Percentiles rank a stretch among this genome's conserved stretches.
Evolutionary conservation across 2,329 filamentous ascomycete genomes (phyloP).

Genomic region (Cercospora sp.): DNA sequence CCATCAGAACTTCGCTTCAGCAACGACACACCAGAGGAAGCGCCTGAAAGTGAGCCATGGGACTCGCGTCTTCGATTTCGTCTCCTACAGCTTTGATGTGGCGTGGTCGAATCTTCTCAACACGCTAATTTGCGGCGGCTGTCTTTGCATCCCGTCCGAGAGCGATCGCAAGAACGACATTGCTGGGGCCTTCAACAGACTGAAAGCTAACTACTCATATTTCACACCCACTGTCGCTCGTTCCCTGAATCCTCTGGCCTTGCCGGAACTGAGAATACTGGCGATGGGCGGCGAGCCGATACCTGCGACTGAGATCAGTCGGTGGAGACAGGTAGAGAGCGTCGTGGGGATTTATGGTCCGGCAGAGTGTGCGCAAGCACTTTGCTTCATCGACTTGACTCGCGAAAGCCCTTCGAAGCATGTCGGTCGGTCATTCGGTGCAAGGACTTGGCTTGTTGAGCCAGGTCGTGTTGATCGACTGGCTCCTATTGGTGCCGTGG

Average conservation of each 20-base stretch:
- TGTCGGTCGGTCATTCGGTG: conserved; percentile 14
- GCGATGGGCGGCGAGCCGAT: conserved; percentile 44
- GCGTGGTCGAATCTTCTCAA: conserved; percentile 22
- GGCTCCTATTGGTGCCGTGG: conserved; percentile 13
- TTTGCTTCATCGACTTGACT: conserved; percentile 8
- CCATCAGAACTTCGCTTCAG: conserved; percentile 17
- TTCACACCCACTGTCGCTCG: conserved; percentile 59
- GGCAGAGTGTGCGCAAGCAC: conserved; percentile 37
- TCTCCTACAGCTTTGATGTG: conserved; percentile 23
- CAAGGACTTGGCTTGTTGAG: conserved; percentile 17
- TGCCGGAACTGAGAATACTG: conserved; percentile 12
- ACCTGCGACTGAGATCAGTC: conserved; percentile 40
- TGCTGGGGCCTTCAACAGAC: conserved; percentile 40
- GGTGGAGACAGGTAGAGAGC: conserved; percentile 43
- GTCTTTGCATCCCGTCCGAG: conserved; percentile 23
- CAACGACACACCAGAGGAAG: conserved; percentile 5
- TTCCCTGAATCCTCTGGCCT: conserved; percentile 41
- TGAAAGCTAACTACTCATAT: conserved; percentile 46
- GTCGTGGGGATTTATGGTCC: conserved; percentile 50
- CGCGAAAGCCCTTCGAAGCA: conserved; percentile 1
- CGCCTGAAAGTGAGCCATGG: conserved; percentile 10
- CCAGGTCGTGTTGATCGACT: conserved; percentile 37
- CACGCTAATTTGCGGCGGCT: conserved; percentile 24
- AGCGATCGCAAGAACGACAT: conserved; percentile 13
- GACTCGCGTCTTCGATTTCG: conserved; percentile 24